These are phyloP conservation scores for Solanum okadae DNA, from an alignment of 257 asterid genomes.

Conservation along the genomic window DNA sequence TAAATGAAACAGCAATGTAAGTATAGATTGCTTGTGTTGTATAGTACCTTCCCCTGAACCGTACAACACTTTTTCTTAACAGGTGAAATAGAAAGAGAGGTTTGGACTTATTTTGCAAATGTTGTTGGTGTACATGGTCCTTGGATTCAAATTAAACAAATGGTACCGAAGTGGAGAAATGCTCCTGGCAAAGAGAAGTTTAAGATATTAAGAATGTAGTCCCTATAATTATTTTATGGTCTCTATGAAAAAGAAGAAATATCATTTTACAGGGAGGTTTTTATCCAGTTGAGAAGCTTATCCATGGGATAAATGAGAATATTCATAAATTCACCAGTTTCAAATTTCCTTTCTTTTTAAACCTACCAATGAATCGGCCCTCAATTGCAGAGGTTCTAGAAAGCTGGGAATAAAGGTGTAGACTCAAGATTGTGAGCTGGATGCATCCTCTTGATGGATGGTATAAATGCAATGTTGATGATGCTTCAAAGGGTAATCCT, in stretches of 20 bases:
- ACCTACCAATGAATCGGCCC: background rate
- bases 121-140: background rate
- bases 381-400: background rate
- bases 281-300: background rate
- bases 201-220: no score
- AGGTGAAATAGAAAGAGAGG: background rate
- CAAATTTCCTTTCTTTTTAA: background rate
- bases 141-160: background rate
- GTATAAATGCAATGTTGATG: no score
- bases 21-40: background rate
- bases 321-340: background rate
- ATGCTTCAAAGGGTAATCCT: no score
- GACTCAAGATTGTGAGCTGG: no score
- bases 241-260: no score
- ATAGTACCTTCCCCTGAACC: background rate
- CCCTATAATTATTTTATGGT: background rate
- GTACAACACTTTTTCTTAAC: background rate
- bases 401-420: background rate
- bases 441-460: no score
- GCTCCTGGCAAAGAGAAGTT: background rate
- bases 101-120: background rate
- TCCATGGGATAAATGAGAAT: background rate
- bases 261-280: background rate
- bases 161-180: no score
- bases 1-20: background rate